Conservation (phyloP, 768 basidiomycete species). For the Cystobasidium ongulense region DNA sequence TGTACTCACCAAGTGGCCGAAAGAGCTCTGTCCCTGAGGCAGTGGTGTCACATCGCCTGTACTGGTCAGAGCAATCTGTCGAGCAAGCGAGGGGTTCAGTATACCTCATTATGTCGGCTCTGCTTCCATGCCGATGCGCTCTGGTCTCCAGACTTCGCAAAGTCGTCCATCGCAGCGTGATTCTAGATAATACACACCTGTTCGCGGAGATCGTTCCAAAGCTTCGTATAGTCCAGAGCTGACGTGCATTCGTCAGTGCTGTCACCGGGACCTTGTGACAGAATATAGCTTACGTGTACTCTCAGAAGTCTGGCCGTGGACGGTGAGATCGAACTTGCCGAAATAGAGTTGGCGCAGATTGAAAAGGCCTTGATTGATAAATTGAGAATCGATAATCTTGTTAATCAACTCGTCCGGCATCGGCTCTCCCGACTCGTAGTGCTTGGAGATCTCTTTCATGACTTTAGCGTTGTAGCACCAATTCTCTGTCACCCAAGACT, state of each 20-base stretch:
- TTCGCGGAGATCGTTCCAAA: constrained; percentile 70
- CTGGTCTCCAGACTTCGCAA: no score
- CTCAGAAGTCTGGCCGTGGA: constrained; percentile 51
- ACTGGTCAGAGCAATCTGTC: constrained; percentile 33
- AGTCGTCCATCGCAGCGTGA: no score
- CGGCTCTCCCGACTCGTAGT: constrained; percentile 65
- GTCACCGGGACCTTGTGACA: neutral
- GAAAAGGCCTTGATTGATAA: constrained; percentile 54
- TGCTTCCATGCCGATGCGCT: no score
- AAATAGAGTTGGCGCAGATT: constrained; percentile 79
- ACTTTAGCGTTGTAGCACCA: constrained; percentile 57
- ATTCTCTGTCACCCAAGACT: constrained; percentile 53
- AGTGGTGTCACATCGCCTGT: constrained; percentile 54
- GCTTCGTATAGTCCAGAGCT: constrained; percentile 59
- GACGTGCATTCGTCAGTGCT: constrained; percentile 29
- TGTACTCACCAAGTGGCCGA: constrained; percentile 56
- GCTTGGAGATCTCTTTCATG: constrained; percentile 67
- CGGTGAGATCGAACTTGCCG: constrained; percentile 66
- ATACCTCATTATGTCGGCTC: neutral
- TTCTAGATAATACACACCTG: constrained; percentile 34
- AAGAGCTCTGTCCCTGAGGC: constrained; percentile 63
- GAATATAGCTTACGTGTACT: neutral
- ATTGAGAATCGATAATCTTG: constrained; percentile 68
- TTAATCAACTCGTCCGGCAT: constrained; percentile 65
- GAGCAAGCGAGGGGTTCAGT: no score